phyloP scores from a whole-genome alignment of 306 rosid species.

The Lotus japonicus region DNA sequence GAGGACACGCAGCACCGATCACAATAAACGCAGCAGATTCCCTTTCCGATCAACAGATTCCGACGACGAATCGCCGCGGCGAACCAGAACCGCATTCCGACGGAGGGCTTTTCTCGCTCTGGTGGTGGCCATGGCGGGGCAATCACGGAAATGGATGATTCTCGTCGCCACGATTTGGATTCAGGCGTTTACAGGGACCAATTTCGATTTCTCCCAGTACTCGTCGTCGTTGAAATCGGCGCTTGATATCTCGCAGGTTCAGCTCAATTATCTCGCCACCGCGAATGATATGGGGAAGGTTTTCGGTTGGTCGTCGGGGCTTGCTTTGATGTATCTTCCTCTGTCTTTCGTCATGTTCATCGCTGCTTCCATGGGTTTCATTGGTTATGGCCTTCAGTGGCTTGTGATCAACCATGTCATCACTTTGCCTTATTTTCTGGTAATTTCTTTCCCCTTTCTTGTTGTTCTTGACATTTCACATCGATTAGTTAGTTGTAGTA shows the following conservation, averaged over 20 bases:
- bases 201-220: slow-evolving; percentile 89
- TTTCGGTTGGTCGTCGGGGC: slow-evolving; percentile 87
- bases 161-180: slow-evolving; percentile 83
- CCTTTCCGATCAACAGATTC: neutral
- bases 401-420: slow-evolving; percentile 49
- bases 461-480: no score
- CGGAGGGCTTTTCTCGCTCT: neutral
- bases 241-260: slow-evolving; percentile 64
- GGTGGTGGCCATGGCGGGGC: slow-evolving; percentile 46
- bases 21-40: neutral
- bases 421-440: slow-evolving; percentile 74
- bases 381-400: slow-evolving; percentile 86
- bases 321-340: slow-evolving; percentile 63
- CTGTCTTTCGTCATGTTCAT: slow-evolving; percentile 56
- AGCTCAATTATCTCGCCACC: slow-evolving; percentile 70
- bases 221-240: slow-evolving; percentile 68
- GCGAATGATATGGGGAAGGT: slow-evolving; percentile 82
- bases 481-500: no score
- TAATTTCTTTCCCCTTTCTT: neutral
- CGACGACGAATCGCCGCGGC: neutral
- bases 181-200: slow-evolving; percentile 89
- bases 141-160: slow-evolving; percentile 84
- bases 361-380: slow-evolving; percentile 65
- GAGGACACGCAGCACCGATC: slow-evolving; percentile 6
- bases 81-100: neutral